Conservation (phyloP, 73 alveolate species). For the Blepharisma stoltei region DNA sequence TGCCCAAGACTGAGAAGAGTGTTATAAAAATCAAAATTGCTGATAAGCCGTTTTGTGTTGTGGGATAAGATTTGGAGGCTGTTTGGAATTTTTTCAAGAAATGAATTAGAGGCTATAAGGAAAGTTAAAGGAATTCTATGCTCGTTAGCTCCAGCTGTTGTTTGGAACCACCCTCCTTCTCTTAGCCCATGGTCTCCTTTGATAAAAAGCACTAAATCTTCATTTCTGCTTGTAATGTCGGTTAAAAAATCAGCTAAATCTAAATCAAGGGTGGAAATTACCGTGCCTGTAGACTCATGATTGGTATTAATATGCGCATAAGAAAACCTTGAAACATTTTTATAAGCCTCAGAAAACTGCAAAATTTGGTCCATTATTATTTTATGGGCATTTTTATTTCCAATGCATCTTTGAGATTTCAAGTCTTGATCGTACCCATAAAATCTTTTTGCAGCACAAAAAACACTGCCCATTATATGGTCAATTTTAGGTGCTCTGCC, state of each 20-base stretch:
- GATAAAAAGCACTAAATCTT: neutral
- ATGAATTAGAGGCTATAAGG: neutral
- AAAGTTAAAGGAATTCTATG: slow-evolving; percentile 12
- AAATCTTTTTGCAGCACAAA: slow-evolving; percentile 9
- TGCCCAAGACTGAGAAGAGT: neutral
- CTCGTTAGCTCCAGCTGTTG: slow-evolving; percentile 17
- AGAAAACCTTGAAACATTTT: slow-evolving; percentile 20
- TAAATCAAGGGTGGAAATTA: neutral
- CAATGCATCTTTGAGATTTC: slow-evolving; percentile 29
- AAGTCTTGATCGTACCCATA: neutral
- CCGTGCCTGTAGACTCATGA: slow-evolving; percentile 29
- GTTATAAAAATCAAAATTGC: slow-evolving; percentile 18
- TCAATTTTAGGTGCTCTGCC: neutral
- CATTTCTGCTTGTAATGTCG: neutral
- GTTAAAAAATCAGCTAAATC: slow-evolving; percentile 14
- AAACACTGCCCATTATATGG: slow-evolving; percentile 23
- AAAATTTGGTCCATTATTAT: neutral
- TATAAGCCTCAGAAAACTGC: slow-evolving; percentile 4
- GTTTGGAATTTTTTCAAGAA: neutral
- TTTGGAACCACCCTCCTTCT: neutral
- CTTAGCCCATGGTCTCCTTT: slow-evolving; percentile 34
- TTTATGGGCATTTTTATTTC: slow-evolving; percentile 19
- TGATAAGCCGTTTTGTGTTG: neutral
- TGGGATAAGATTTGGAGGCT: neutral
- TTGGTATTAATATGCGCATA: slow-evolving; percentile 22